Conservation (phyloP, 352 stramenopile species). For the Halophytophthora polymorphica region DNA sequence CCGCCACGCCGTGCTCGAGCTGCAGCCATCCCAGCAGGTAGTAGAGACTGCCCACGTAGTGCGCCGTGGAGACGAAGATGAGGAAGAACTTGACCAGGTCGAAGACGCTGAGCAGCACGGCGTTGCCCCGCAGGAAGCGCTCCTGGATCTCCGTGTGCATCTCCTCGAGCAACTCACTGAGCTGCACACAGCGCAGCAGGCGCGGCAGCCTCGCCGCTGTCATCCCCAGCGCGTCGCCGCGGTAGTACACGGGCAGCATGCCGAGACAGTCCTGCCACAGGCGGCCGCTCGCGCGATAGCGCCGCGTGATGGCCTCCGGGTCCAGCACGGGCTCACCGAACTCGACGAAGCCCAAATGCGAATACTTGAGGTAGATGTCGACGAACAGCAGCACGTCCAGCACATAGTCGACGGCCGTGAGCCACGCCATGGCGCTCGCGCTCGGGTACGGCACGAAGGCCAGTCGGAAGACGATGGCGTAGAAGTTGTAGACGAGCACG, state of each 20-base stretch:
- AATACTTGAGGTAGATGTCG: conserved; percentile 43
- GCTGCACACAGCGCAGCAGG: conserved; percentile 41
- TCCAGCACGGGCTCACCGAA: conserved; percentile 44
- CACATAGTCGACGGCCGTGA: conserved; percentile 40
- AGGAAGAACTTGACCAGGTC: conserved; percentile 52
- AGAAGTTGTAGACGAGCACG: conserved; percentile 58
- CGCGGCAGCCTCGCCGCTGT: conserved; percentile 35
- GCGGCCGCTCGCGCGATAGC: conserved; percentile 23
- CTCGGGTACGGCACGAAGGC: conserved; percentile 37
- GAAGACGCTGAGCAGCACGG: conserved; percentile 42
- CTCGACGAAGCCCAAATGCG: conserved; percentile 35
- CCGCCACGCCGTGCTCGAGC: conserved; percentile 26
- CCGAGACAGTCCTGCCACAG: conserved; percentile 37
- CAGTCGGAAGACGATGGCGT: conserved; percentile 44
- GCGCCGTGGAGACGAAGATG: conserved; percentile 54
- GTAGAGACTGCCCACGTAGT: conserved; percentile 50
- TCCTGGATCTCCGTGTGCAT: conserved; percentile 51
- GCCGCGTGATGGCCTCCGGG: conserved; percentile 26
- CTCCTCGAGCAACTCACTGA: conserved; percentile 34
- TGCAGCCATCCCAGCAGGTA: conserved; percentile 44
- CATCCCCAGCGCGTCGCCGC: conserved; percentile 30
- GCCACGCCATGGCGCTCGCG: conserved; percentile 16
- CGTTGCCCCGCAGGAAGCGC: conserved; percentile 39
- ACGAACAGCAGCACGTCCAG: conserved; percentile 31
- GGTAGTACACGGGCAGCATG: conserved; percentile 41